Base-by-base conservation (phyloP, 208 protist genomes). In the Trypanosoma vivax region DNA sequence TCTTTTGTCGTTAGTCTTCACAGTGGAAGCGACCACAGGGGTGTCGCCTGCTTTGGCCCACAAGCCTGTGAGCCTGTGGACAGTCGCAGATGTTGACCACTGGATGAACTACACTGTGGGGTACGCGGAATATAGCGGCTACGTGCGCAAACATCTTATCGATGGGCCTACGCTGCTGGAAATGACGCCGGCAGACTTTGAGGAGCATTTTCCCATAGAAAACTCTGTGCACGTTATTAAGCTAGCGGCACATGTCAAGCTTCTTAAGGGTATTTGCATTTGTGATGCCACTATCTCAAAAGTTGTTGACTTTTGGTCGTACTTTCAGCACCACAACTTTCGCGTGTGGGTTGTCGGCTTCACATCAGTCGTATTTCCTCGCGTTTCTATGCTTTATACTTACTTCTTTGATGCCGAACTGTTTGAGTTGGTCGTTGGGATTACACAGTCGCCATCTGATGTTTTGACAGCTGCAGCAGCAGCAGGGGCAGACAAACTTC, bases 81-180 rank as follows among this genome's bases (percentile, higher is more conserved):
- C 55, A 0, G 61, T 67, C 13, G 37, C 24, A 2, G 71, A 83
- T 45, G 76, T 79, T 7, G 70, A 63, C 62, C 51, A 60, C 40
- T 83, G 76, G 76, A 68, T 83, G 65, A 73, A 72, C 37, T 46
- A 69, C 60, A 73, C 60, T 16, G 57, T 83, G 19, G 76, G 76
- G 14, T 83, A 76, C 55, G 14, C 66, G 37, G 76, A 83, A 61
- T 79, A 78, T 58, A 59, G 46, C 25, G 38, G 37, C 16, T 79
- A 66, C 50, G 29, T 76, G 33, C 67, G 65, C 16, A 75, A 75
- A 45, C 62, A 83, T 59, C 50, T 63, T 10, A 45, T 83, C 0
- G 76, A 83, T 50, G 76, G 76, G 28, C 59, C 66, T 14, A 83
- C 71, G 1, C 41, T 83, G 43, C 43, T 83, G 19, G 70, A 64